Evolutionary conservation across 1,284 basidiomycete species (phyloP).

Genomic region (Tilletia horrida): DNA sequence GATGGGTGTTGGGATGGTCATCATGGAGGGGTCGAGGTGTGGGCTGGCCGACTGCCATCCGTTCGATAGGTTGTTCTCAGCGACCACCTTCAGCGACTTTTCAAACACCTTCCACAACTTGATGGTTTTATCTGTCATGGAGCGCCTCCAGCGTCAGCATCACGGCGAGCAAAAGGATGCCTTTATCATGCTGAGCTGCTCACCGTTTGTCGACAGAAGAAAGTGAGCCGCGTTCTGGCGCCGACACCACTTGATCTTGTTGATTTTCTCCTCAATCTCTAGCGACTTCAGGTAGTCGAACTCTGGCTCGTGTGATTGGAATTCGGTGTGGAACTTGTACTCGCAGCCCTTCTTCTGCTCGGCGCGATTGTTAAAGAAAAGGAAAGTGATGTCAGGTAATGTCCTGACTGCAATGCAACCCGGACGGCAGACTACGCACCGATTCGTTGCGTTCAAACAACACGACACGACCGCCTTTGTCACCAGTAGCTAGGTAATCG

Average conservation of each 20-base stretch:
- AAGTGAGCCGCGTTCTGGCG: slow-evolving; percentile 97
- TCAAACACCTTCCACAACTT: slow-evolving; percentile 99
- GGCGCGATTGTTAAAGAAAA: not conserved
- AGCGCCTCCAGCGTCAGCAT: not conserved
- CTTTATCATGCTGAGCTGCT: slow-evolving; percentile 12
- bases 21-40: slow-evolving; percentile 27
- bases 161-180: too few relatives aligned
- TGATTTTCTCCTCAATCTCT: slow-evolving; percentile 99
- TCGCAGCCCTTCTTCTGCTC: slow-evolving; percentile 94
- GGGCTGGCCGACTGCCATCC: slow-evolving; percentile 32
- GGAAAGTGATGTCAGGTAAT: slow-evolving; percentile 2
- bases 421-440: slow-evolving; percentile 63
- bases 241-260: slow-evolving; percentile 99
- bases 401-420: not conserved
- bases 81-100: slow-evolving; percentile 90
- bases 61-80: slow-evolving; percentile 84
- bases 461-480: slow-evolving; percentile 96
- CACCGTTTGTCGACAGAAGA: slow-evolving; percentile 81
- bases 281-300: slow-evolving; percentile 99
- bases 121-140: slow-evolving; percentile 83
- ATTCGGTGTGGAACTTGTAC: slow-evolving; percentile 99
- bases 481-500: slow-evolving; percentile 97
- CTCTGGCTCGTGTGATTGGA: slow-evolving; percentile 99
- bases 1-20: slow-evolving; percentile 34
- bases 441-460: slow-evolving; percentile 97